Base-by-base conservation (phyloP, 495 filamentous ascomycete species). In the Astrothelium macrocarpum region DNA sequence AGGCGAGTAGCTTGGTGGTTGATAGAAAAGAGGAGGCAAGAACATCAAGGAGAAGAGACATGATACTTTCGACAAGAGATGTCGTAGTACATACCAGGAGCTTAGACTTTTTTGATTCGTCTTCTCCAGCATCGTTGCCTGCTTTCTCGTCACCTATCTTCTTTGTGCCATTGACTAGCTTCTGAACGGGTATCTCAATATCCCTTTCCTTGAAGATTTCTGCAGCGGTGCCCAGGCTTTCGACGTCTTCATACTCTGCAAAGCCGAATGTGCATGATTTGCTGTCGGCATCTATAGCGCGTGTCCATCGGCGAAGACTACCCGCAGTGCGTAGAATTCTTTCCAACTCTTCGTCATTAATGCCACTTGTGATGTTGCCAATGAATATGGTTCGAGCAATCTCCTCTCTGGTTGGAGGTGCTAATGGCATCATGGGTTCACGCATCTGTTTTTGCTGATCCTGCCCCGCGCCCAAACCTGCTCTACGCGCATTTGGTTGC, bases 221-320 rank as follows among this genome's bases (percentile, higher is more conserved):
- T 63, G 91, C 86, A 62, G 93, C 94, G 59, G 86, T 86, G 76
- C 85, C 85, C 68, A 99, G 80, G 68, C 90, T 91, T 72, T 96
- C 89, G 34, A 87, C 84, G 76, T 97, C 91, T 64, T 96, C 93
- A 77, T 88, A 99, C 77, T 97, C 91, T 65, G 92, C 94, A 77
- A 99, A 97, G 42, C 94, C 95, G 78, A 97, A 97, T 61, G 85
- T 84, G 72, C 87, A 89, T 56, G 85, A 84, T 78, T 95, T 95
- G 59, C 87, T 84, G 67, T 95, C 87, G 34, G 89, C 86, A 75
- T 94, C 85, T 32, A 84, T 87, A 29, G 87, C 88, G 71, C 90
- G 80, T 60, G 88, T 90, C 93, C 93, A 99, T 62, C 89, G 86
- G 49, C 87, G 82, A 42, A 97, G 75, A 74, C 80, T 86, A 26